A percentile compares a stretch with the other conserved stretches of the same genome.
Conservation (phyloP, 495 filamentous ascomycete genomes). For the Geoglossum glabrum region DNA sequence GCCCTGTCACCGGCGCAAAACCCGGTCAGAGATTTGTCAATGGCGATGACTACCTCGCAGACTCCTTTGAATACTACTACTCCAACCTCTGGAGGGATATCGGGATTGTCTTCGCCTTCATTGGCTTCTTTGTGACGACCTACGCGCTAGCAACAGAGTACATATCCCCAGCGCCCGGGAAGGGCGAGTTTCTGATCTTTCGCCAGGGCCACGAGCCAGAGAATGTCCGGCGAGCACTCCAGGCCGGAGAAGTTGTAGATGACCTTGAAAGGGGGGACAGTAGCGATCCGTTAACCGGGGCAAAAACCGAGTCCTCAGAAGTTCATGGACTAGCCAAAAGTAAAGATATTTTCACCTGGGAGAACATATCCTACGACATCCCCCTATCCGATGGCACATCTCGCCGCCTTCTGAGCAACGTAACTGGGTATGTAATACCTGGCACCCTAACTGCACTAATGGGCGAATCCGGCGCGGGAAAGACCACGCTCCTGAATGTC, state of each 20-base stretch:
- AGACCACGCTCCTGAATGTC: constrained; percentile 53
- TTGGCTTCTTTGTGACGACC: constrained; percentile 29
- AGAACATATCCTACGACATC: constrained; percentile 40
- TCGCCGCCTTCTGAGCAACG: constrained; percentile 43
- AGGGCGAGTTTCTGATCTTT: constrained; percentile 55
- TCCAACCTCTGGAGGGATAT: constrained; percentile 41
- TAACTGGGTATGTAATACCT: constrained; percentile 62
- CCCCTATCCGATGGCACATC: constrained; percentile 49
- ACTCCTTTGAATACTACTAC: constrained; percentile 31
- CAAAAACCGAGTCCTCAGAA: not conserved
- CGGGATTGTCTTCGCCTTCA: constrained; percentile 37
- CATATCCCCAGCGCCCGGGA: constrained; percentile 40
- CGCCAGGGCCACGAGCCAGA: constrained; percentile 39
- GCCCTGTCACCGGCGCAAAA: constrained; percentile 33
- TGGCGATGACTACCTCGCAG: constrained; percentile 34
- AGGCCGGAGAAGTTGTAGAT: not conserved
- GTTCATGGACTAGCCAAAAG: constrained; percentile 5
- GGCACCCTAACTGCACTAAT: constrained; percentile 73
- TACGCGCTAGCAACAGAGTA: constrained; percentile 38
- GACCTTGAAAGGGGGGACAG: constrained; percentile 1
- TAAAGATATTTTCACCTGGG: constrained; percentile 24
- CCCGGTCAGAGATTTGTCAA: constrained; percentile 28
- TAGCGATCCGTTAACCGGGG: not conserved
- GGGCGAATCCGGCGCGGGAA: constrained; percentile 32
- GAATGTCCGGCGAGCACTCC: not conserved